A percentile compares a stretch with the other conserved stretches of the same genome.
These are phyloP conservation scores for Plicaturopsis crispa DNA, from an alignment of 768 basidiomycete species.

Conservation along the genomic window DNA sequence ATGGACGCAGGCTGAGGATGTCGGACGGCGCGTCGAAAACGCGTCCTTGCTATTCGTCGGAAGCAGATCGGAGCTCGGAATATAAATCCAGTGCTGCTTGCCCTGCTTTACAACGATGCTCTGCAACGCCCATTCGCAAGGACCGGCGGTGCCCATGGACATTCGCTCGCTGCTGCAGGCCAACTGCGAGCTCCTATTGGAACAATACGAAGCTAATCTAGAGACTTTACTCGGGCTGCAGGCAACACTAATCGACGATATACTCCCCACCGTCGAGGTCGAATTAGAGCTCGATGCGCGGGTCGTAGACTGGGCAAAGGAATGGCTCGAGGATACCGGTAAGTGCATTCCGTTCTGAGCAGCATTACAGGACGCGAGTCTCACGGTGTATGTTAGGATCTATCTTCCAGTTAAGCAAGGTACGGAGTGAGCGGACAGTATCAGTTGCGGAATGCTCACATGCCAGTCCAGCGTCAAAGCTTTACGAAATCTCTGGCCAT, in stretches of 20 bases:
- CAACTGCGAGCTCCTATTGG: constrained; percentile 39
- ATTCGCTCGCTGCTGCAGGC: constrained; percentile 32
- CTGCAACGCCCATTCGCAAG: too few species aligned
- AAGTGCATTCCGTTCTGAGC: constrained; percentile 17
- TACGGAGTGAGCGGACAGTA: constrained; percentile 22
- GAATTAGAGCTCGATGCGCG: constrained; percentile 46
- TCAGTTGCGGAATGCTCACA: constrained; percentile 5
- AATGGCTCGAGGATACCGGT: constrained; percentile 66
- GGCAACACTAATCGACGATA: constrained; percentile 41
- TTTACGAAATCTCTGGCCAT: constrained; percentile 57
- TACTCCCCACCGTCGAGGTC: constrained; percentile 52
- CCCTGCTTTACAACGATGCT: too few species aligned
- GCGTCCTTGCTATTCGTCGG: too few species aligned
- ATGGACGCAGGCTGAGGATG: too few species aligned
- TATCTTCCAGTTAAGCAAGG: constrained; percentile 56
- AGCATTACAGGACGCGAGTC: neutral
- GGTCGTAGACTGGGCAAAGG: constrained; percentile 41
- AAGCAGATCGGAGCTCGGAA: too few species aligned
- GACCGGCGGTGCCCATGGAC: constrained; percentile 19
- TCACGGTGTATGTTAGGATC: constrained; percentile 26
- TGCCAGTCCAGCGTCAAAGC: constrained; percentile 47
- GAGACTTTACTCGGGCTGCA: constrained; percentile 40
- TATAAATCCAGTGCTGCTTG: too few species aligned
- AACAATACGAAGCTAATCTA: constrained; percentile 43
- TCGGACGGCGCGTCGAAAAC: too few species aligned